Evolutionary conservation across 1,139 yeast species (phyloP).

Genomic region (Candida sojae): DNA sequence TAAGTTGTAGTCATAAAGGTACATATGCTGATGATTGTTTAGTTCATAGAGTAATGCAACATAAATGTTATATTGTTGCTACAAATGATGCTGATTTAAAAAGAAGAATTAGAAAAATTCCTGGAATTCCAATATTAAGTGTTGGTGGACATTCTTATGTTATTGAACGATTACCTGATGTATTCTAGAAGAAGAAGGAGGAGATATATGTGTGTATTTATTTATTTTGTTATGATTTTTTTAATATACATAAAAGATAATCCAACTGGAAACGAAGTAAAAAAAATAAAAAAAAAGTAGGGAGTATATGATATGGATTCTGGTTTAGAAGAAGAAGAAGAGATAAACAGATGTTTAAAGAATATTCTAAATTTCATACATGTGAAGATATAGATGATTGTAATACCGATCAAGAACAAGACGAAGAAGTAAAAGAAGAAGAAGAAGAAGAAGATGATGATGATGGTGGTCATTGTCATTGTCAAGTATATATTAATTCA

Average conservation of each 20-base stretch:
- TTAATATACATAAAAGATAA: too few relatives aligned
- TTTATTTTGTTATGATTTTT: not conserved
- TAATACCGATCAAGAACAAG: not conserved
- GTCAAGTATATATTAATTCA: not conserved
- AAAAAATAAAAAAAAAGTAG: too few relatives aligned
- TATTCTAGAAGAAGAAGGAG: constrained; percentile 48
- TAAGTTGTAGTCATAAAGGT: constrained; percentile 90
- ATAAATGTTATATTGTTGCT: constrained; percentile 95
- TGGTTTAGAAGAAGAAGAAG: too few relatives aligned
- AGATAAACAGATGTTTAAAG: not conserved
- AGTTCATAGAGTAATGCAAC: constrained; percentile 90
- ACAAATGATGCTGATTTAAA: constrained; percentile 98
- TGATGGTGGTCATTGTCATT: not conserved
- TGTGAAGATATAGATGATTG: not conserved
- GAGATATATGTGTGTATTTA: not conserved
- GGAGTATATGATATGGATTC: too few relatives aligned
- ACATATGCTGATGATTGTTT: constrained; percentile 98
- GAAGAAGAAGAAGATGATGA: not conserved
- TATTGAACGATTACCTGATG: constrained; percentile 93
- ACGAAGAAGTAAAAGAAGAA: not conserved
- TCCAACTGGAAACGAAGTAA: too few relatives aligned
- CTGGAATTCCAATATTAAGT: constrained; percentile 95
- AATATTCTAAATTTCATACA: not conserved
- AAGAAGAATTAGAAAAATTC: constrained; percentile 90
- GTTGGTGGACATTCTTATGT: constrained; percentile 93